Percentiles rank a stretch among this genome's conserved stretches.
Evolutionary conservation across 148 eudicot genomes (phyloP).

Genomic region (Spergularia marina): DNA sequence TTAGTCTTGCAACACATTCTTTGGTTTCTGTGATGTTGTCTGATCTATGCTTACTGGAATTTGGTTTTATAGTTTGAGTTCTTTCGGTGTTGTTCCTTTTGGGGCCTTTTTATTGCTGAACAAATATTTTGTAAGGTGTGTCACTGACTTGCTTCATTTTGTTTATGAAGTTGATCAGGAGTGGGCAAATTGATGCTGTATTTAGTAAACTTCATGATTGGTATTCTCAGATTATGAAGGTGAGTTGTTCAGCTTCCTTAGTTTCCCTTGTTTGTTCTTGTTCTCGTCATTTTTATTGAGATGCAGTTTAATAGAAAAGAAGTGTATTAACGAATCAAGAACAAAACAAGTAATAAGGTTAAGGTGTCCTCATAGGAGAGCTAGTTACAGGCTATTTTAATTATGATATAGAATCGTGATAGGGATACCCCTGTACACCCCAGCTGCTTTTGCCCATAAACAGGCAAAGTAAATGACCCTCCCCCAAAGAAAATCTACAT

Average conservation of each 20-base stretch:
- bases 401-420: no score
- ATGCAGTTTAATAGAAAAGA: no score
- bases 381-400: no score
- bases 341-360: no score
- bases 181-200: conserved; percentile 59
- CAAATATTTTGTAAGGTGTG: conserved; percentile 7
- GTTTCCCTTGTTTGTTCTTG: neutral
- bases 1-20: neutral
- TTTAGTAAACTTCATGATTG: conserved; percentile 47
- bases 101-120: neutral
- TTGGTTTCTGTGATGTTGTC: neutral
- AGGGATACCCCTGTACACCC: no score
- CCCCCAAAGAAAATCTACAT: no score
- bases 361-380: no score
- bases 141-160: conserved; percentile 20
- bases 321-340: no score
- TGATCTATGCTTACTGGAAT: neutral
- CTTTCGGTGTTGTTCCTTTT: neutral
- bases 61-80: neutral
- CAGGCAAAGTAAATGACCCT: no score
- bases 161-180: conserved; percentile 51
- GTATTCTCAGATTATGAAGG: conserved; percentile 73
- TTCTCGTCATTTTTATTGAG: no score
- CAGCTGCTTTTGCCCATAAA: no score
- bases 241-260: conserved; percentile 21